These are phyloP conservation scores for Macrotyloma uniflorum DNA, from an alignment of 306 rosid genomes.

Conservation along the genomic window DNA sequence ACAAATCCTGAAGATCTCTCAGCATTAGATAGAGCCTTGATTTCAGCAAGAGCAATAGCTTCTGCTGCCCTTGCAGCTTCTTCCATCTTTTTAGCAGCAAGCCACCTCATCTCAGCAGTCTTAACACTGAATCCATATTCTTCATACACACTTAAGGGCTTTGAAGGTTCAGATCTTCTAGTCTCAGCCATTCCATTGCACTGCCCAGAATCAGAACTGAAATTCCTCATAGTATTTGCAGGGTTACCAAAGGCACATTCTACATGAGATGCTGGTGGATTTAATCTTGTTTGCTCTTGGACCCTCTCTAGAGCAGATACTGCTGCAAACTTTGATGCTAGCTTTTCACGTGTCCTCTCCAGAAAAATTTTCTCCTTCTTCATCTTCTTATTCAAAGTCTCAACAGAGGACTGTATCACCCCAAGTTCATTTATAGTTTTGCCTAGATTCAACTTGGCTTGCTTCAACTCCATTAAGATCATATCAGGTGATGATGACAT, in stretches of 20 bases:
- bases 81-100: conserved; percentile 95
- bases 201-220: conserved; percentile 39
- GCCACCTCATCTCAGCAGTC: conserved; percentile 85
- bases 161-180: conserved; percentile 45
- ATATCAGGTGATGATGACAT: conserved; percentile 68
- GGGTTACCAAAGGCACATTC: conserved; percentile 42
- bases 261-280: conserved; percentile 39
- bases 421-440: conserved; percentile 82
- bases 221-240: conserved; percentile 36
- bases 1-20: conserved; percentile 53
- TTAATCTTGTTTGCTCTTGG: conserved; percentile 44
- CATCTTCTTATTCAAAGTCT: conserved; percentile 83
- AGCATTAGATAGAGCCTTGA: conserved; percentile 58
- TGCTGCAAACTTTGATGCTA: conserved; percentile 59
- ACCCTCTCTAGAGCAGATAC: conserved; percentile 54
- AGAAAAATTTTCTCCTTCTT: conserved; percentile 67
- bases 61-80: conserved; percentile 98
- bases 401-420: conserved; percentile 79
- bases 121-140: conserved; percentile 51
- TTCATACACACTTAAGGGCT: conserved; percentile 42
- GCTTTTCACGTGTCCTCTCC: conserved; percentile 66
- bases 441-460: conserved; percentile 85
- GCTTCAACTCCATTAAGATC: conserved; percentile 85
- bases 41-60: conserved; percentile 91
- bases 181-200: conserved; percentile 45